A percentile compares a stretch with the other conserved stretches of the same genome.
phyloP scores from a whole-genome alignment of 179 eudicot species.

The Amaranthus tricolor region DNA sequence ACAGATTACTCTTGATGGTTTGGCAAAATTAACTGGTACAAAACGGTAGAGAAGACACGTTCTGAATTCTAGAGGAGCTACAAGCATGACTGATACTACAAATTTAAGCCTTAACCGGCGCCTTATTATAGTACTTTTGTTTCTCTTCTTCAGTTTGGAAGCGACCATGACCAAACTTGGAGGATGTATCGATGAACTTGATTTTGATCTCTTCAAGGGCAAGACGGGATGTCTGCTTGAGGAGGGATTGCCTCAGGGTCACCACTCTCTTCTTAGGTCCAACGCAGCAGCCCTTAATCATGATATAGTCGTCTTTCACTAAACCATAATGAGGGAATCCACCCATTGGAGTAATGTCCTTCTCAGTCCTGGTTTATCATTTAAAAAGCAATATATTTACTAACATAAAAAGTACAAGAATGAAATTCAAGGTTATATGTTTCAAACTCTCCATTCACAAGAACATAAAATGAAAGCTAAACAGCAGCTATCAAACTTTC shows the following conservation, averaged over 20 bases:
- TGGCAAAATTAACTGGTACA: constrained; percentile 21
- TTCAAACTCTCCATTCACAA: no score
- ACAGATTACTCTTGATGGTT: constrained; percentile 10
- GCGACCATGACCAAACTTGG: constrained; percentile 53
- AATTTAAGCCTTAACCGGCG: constrained; percentile 28
- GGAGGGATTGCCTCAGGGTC: constrained; percentile 47
- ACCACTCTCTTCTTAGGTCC: constrained; percentile 54
- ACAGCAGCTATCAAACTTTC: not conserved
- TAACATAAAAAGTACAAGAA: not conserved
- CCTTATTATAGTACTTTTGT: constrained; percentile 19
- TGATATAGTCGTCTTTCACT: constrained; percentile 46
- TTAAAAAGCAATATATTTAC: not conserved
- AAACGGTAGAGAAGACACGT: no score
- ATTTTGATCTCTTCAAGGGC: constrained; percentile 45
- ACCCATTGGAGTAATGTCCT: constrained; percentile 49
- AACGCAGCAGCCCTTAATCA: constrained; percentile 49
- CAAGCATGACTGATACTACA: not conserved
- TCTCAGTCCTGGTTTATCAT: constrained; percentile 38
- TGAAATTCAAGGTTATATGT: no score
- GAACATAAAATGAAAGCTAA: not conserved
- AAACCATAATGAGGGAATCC: constrained; percentile 57
- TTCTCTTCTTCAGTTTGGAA: constrained; percentile 46
- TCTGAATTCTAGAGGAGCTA: not conserved
- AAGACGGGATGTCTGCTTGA: constrained; percentile 45
- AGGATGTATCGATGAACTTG: constrained; percentile 48